Conservation (phyloP, 768 basidiomycete genomes). For the Agaricus subrufescens region DNA sequence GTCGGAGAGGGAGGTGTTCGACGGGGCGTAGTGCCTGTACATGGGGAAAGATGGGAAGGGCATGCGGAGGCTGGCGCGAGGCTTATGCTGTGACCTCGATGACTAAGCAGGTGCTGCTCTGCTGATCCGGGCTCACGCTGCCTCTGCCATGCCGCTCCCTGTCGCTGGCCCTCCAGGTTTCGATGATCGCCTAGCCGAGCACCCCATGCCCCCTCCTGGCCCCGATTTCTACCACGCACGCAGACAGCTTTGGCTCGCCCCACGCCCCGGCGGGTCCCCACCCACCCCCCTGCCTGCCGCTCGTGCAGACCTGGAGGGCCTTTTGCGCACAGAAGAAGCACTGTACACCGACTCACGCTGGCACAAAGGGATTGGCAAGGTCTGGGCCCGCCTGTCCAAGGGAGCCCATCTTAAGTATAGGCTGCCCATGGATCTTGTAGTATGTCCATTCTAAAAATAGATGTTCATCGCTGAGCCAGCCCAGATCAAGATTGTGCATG, state of each 20-base stretch:
- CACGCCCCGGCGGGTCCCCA: constrained; percentile 15
- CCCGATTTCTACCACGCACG: constrained; percentile 60
- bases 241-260: constrained; percentile 56
- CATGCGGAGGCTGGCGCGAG: constrained; percentile 10
- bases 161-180: neutral
- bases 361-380: constrained; percentile 50
- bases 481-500: constrained; percentile 70
- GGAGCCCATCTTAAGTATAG: constrained; percentile 55
- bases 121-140: neutral
- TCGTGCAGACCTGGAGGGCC: constrained; percentile 43
- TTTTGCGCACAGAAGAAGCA: constrained; percentile 43
- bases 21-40: constrained; percentile 60
- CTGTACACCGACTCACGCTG: constrained; percentile 49
- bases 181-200: constrained; percentile 7
- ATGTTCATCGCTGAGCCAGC: constrained; percentile 5
- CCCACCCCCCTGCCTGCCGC: constrained; percentile 26
- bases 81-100: constrained; percentile 1
- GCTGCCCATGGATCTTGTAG: constrained; percentile 62
- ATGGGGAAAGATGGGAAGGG: constrained; percentile 21
- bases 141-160: neutral
- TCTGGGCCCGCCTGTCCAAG: constrained; percentile 58
- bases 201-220: constrained; percentile 53
- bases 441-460: constrained; percentile 30
- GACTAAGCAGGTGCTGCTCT: constrained; percentile 6
- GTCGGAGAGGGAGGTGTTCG: constrained; percentile 75